Evolutionary conservation across 1,284 basidiomycete genomes (phyloP).

Genomic region (Cutaneotrichosporon cutaneum): DNA sequence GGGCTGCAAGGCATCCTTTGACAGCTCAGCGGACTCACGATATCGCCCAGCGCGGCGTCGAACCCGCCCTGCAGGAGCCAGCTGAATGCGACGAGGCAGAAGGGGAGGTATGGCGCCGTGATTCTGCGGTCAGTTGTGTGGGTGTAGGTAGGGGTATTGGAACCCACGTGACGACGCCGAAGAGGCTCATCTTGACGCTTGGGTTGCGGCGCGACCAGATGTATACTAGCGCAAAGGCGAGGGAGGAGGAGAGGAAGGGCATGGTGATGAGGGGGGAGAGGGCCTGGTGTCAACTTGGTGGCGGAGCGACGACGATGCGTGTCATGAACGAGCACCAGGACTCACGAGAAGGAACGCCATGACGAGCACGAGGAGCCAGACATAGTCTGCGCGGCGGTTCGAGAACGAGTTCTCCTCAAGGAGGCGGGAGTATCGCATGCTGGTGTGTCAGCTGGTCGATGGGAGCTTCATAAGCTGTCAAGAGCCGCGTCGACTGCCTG

Average conservation of each 20-base stretch:
- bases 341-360: conserved; percentile 74
- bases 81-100: conserved; percentile 79
- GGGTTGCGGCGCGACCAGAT: conserved; percentile 94
- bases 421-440: conserved; percentile 94
- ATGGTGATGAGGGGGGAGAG: conserved; percentile 83
- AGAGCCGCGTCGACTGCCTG: too few species aligned
- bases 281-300: conserved; percentile 56
- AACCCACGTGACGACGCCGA: conserved; percentile 75
- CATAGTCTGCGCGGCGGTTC: conserved; percentile 85
- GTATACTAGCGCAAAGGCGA: conserved; percentile 93
- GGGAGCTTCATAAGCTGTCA: background rate
- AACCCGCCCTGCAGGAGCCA: conserved; percentile 88
- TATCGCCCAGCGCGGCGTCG: conserved; percentile 77
- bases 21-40: too few species aligned
- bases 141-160: background rate
- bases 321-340: too few species aligned
- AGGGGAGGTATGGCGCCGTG: conserved; percentile 90
- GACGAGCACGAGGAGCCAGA: conserved; percentile 83
- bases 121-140: conserved; percentile 59
- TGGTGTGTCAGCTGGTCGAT: conserved; percentile 40
- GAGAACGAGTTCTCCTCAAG: conserved; percentile 94
- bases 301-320: background rate
- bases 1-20: too few species aligned
- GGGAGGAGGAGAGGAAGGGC: conserved; percentile 63
- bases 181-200: conserved; percentile 88